These are phyloP conservation scores for Taiozyma sp. DNA, from an alignment of 1,139 yeast genomes.

Conservation along the genomic window DNA sequence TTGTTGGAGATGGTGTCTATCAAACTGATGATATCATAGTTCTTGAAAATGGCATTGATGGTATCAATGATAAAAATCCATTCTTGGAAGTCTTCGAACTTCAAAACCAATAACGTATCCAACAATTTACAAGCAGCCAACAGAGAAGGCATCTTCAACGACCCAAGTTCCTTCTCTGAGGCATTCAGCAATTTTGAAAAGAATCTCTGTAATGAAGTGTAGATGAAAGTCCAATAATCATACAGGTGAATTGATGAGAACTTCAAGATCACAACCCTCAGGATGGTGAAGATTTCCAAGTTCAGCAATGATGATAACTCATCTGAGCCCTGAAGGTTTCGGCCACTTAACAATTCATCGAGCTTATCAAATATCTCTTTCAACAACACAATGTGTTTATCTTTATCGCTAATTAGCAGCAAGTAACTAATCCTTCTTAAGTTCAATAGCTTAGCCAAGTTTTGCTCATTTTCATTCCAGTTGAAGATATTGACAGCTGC, in stretches of 20 bases:
- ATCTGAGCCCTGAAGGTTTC: conserved; percentile 12
- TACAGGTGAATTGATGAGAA: conserved; percentile 61
- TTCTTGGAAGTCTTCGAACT: conserved; percentile 76
- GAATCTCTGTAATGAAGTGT: conserved; percentile 55
- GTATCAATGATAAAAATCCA: conserved; percentile 84
- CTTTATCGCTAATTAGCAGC: conserved; percentile 51
- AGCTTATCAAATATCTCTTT: conserved; percentile 49
- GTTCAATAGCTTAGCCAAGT: conserved; percentile 38
- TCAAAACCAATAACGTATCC: conserved; percentile 64
- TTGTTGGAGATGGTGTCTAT: conserved; percentile 31
- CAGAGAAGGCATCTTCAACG: conserved; percentile 39
- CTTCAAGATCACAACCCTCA: conserved; percentile 60
- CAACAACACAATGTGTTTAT: conserved; percentile 28
- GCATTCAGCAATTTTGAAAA: conserved; percentile 37
- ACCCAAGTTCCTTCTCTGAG: conserved; percentile 31
- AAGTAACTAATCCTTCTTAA: conserved; percentile 60
- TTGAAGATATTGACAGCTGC: conserved; percentile 41
- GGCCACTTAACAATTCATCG: conserved; percentile 34
- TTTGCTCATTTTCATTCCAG: conserved; percentile 75
- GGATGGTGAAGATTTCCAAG: conserved; percentile 47
- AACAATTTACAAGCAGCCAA: conserved; percentile 70
- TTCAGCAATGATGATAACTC: conserved; percentile 25
- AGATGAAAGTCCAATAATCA: conserved; percentile 68
- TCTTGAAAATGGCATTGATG: conserved; percentile 54
- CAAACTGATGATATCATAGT: conserved; percentile 29